Percentiles rank a stretch among this genome's conserved stretches.
Conservation (phyloP, 257 asterid species). For the Scutellaria barbata region DNA sequence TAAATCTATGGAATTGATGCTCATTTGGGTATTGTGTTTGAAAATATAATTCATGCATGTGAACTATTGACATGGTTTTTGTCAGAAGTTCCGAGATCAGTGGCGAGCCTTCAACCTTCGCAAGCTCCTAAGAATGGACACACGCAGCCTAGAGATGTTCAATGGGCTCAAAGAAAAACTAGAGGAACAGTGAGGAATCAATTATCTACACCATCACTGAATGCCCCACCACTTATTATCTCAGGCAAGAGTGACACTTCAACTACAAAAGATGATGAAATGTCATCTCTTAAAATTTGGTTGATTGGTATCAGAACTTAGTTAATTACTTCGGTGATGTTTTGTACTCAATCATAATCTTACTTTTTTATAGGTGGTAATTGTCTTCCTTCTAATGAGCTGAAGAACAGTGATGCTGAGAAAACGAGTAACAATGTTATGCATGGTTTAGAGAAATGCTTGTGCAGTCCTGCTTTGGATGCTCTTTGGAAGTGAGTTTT, state of each 20-base stretch:
- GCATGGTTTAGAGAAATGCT: constrained; percentile 30
- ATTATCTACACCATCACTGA: constrained; percentile 31
- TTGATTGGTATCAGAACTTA: constrained; percentile 17
- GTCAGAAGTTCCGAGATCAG: constrained; percentile 32
- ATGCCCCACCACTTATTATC: constrained; percentile 29
- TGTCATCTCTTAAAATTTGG: constrained; percentile 4
- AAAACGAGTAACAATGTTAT: constrained; percentile 28
- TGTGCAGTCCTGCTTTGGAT: constrained; percentile 45
- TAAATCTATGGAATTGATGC: constrained; percentile 10
- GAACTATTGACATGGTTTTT: constrained; percentile 32
- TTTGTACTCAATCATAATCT: constrained; percentile 17
- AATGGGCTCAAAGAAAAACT: constrained; percentile 32
- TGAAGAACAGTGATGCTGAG: constrained; percentile 34
- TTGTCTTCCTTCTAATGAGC: constrained; percentile 32
- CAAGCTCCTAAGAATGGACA: constrained; percentile 29
- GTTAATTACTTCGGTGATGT: constrained; percentile 23
- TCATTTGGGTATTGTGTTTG: background rate
- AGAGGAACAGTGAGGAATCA: constrained; percentile 27
- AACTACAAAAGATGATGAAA: no score
- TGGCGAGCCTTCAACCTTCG: constrained; percentile 30
- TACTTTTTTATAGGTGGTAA: constrained; percentile 42
- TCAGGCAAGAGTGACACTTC: constrained; percentile 48
- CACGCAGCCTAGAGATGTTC: constrained; percentile 27
- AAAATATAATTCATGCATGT: constrained; percentile 5
- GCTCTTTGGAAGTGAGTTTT: constrained; percentile 70